Percentiles rank a stretch among this genome's conserved stretches.
Evolutionary conservation across 208 protist species (phyloP).

Genomic region (Trypanosoma brucei): DNA sequence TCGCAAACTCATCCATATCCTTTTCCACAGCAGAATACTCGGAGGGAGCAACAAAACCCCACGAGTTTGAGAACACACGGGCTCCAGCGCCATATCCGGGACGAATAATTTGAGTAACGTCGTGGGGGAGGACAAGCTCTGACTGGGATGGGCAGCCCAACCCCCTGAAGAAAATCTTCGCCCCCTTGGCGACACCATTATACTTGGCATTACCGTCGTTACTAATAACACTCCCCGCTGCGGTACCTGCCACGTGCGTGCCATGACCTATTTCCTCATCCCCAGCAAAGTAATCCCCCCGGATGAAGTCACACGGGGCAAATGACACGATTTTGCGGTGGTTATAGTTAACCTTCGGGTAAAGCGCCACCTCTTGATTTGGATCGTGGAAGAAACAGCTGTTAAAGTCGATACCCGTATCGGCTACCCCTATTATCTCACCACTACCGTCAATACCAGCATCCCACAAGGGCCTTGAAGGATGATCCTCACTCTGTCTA

Average conservation of each 20-base stretch:
- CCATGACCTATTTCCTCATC: conserved; percentile 67
- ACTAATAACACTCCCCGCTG: conserved; percentile 33
- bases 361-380: conserved; percentile 42
- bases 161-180: conserved; percentile 77
- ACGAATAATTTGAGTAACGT: conserved; percentile 57
- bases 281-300: conserved; percentile 12
- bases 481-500: conserved; percentile 5
- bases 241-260: conserved; percentile 80
- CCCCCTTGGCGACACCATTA: conserved; percentile 76
- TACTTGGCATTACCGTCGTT: conserved; percentile 20
- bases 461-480: conserved; percentile 49
- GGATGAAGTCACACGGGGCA: conserved; percentile 23
- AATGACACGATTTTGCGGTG: conserved; percentile 88
- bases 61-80: conserved; percentile 85
- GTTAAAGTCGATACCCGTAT: conserved; percentile 79
- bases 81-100: conserved; percentile 55
- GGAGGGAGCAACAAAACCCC: conserved; percentile 45
- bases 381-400: conserved; percentile 87
- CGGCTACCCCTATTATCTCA: conserved; percentile 81
- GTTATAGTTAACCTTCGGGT: conserved; percentile 50
- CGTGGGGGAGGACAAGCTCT: conserved; percentile 37
- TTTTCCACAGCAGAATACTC: conserved; percentile 64
- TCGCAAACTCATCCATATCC: conserved; percentile 58
- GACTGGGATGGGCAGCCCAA: conserved; percentile 26
- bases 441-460: conserved; percentile 61